A percentile compares a stretch with the other conserved stretches of the same genome.
Evolutionary conservation across 2,329 filamentous ascomycete genomes (phyloP).

Genomic region (Fusarium nanum): DNA sequence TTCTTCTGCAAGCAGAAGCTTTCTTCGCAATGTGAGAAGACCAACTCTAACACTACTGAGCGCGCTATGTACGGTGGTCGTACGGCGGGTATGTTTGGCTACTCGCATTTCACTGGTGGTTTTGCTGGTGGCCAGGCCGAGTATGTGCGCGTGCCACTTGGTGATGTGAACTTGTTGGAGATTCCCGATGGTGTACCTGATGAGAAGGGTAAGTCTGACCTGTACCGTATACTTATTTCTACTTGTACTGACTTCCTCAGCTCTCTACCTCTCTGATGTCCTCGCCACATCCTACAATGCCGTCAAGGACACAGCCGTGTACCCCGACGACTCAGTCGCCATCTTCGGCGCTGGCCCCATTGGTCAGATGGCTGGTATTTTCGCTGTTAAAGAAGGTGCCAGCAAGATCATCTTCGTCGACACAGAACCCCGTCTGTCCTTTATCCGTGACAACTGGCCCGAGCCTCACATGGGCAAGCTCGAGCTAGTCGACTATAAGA

Average conservation of each 20-base stretch:
- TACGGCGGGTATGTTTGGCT: conserved; percentile 80
- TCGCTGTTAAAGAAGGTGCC: conserved; percentile 79
- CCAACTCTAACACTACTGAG: conserved; percentile 77
- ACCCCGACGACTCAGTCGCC: conserved; percentile 79
- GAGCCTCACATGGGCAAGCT: conserved; percentile 63
- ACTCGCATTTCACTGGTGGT: conserved; percentile 83
- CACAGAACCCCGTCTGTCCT: conserved; percentile 75
- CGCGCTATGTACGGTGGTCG: conserved; percentile 83
- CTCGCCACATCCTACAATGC: conserved; percentile 82
- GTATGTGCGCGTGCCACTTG: conserved; percentile 84
- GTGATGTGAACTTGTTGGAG: conserved; percentile 82
- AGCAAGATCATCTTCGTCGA: conserved; percentile 83
- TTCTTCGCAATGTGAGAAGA: conserved; percentile 82
- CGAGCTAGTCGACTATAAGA: conserved; percentile 75
- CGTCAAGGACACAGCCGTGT: conserved; percentile 86
- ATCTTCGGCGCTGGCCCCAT: conserved; percentile 90
- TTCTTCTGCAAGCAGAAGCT: conserved; percentile 83
- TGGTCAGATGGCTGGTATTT: conserved; percentile 84
- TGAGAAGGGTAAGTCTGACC: conserved; percentile 70
- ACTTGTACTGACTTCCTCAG: conserved; percentile 31
- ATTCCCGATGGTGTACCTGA: conserved; percentile 84
- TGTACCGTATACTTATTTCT: no score
- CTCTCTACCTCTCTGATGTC: conserved; percentile 83
- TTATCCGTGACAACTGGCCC: conserved; percentile 71
- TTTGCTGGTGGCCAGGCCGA: conserved; percentile 91